phyloP scores from a whole-genome alignment of 2,329 filamentous ascomycete species.

The Colletotrichum noveboracense region DNA sequence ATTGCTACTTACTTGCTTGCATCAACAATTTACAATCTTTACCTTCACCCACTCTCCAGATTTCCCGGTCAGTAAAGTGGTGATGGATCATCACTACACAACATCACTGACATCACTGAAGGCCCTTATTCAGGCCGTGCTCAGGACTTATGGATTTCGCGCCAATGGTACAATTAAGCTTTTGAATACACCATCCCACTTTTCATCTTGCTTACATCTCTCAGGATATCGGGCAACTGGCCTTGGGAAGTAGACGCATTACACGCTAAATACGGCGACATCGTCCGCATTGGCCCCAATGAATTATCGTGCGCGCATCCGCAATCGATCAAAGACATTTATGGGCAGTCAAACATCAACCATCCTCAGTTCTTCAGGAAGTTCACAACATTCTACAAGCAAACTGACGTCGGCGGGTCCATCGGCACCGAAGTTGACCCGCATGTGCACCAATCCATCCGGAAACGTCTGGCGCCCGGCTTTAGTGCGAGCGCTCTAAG shows the following conservation, averaged over 20 bases:
- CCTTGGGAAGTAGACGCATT: conserved; percentile 1
- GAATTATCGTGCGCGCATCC: conserved; percentile 48
- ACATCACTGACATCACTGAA: neutral
- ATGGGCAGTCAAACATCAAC: conserved; percentile 26
- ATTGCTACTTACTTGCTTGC: neutral
- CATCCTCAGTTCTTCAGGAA: conserved; percentile 24
- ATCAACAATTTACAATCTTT: neutral
- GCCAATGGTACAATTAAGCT: neutral
- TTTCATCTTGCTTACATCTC: neutral
- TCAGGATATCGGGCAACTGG: neutral
- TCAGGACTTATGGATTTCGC: conserved; percentile 2
- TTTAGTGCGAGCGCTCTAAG: conserved; percentile 27
- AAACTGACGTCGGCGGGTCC: conserved; percentile 21
- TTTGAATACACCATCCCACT: neutral
- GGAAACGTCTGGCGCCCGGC: conserved; percentile 19
- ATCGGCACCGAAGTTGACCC: conserved; percentile 1
- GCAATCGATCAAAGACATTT: conserved; percentile 44
- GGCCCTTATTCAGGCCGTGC: neutral
- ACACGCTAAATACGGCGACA: conserved; percentile 24
- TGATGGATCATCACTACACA: neutral
- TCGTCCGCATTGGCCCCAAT: conserved; percentile 51
- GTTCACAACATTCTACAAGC: neutral
- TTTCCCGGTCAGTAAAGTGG: neutral
- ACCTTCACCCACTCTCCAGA: neutral
- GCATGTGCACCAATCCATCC: neutral